Conservation (phyloP, 805 yeast genomes). For the Candida multigemmis region DNA sequence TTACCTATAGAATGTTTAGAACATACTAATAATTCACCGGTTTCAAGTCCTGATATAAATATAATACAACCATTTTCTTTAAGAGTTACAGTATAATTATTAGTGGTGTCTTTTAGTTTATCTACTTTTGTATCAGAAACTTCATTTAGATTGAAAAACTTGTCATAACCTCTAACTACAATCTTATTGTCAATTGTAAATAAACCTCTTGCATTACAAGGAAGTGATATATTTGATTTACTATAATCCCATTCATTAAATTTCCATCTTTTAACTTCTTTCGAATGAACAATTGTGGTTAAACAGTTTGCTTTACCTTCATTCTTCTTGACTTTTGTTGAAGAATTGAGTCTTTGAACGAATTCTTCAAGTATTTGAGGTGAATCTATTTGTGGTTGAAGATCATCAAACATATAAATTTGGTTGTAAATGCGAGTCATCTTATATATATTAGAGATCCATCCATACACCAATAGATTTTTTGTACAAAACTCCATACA, state of each 20-base stretch:
- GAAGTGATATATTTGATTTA: slow-evolving; percentile 43
- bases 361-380: slow-evolving; percentile 10
- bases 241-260: slow-evolving; percentile 88
- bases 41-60: slow-evolving; percentile 65
- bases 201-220: slow-evolving; percentile 76
- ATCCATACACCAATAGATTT: neutral
- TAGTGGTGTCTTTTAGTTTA: slow-evolving; percentile 39
- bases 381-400: slow-evolving; percentile 5
- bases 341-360: slow-evolving; percentile 9
- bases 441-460: neutral
- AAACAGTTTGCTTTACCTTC: slow-evolving; percentile 9
- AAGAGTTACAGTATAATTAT: slow-evolving; percentile 74
- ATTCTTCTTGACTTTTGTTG: slow-evolving; percentile 7
- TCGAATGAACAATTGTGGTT: slow-evolving; percentile 1
- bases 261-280: slow-evolving; percentile 48
- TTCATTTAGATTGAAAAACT: slow-evolving; percentile 82
- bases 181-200: slow-evolving; percentile 49
- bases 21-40: slow-evolving; percentile 77
- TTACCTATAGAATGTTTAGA: slow-evolving; percentile 86
- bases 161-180: slow-evolving; percentile 84
- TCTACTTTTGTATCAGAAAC: slow-evolving; percentile 41
- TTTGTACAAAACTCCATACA: neutral
- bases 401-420: neutral
- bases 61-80: slow-evolving; percentile 95
- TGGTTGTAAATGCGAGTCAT: no score